Evolutionary conservation across 2,329 filamentous ascomycete genomes (phyloP), one percentile per base, ranked within the genome.

Genomic region (Penicillium carneum): DNA sequence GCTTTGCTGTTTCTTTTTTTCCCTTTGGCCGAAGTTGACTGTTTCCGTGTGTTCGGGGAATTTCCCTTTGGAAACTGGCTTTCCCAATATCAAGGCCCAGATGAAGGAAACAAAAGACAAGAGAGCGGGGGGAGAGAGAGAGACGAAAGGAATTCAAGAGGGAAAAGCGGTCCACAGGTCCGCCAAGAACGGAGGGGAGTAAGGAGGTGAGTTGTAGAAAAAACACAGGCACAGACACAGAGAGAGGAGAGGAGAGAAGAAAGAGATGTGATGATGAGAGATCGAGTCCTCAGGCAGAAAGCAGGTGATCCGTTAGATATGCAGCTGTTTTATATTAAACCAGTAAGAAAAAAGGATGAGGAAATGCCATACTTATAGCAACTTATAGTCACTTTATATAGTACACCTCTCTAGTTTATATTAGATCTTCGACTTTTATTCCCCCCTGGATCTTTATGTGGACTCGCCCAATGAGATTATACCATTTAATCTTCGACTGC

Each of bases 111-210:
- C 26, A 39, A 57, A 18, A 52, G 47, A 59, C 45, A 41, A 45
- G 54, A 49, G 42, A 54, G 53, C 16, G 26, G 38, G 18, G 36
- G 38, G 7, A 5, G 20, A 39, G 11, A 18, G 12, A 41, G 16
- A 10, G 48, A 42, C 41, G 65, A 65, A 62, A 63, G 54, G 60
- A 59, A 38, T 65, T 49, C 54, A 53, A 26, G 23, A 26, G 23
- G 57, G 54, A 59, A 59, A 63, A 67, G 59, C 47, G 57, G 50
- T 65, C 63, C 64, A 64, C 60, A 57, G 31, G 55, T 31, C 52
- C 56, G 65, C 65, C 65, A 67, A 67, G 65, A 65, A 65, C 57
- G 45, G 49, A 57, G 57, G 59, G 62, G 62, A 66, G 64, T 65
- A 66, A 66, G 64, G 63, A 61, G 62, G 52, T 42, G 48, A 50